A percentile compares a stretch with the other conserved stretches of the same genome.
Evolutionary conservation across 805 yeast species (phyloP).

Genomic region (Kluyveromyces dobzhanskii): DNA sequence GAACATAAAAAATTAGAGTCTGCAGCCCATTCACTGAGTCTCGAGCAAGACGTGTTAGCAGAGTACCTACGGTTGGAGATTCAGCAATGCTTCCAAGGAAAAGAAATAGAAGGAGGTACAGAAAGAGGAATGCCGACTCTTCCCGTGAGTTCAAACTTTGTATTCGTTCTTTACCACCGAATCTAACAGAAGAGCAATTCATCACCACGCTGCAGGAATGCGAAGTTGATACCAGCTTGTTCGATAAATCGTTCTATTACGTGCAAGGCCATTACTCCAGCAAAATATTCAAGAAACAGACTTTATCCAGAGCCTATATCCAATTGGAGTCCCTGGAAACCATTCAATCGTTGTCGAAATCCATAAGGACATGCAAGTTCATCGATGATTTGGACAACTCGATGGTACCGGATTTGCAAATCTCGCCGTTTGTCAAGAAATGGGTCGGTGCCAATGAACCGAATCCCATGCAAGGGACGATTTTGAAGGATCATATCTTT

Average conservation of each 20-base stretch:
- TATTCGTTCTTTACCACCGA: slow-evolving; percentile 39
- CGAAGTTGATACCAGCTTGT: slow-evolving; percentile 15
- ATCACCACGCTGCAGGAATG: slow-evolving; percentile 18
- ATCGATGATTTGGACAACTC: slow-evolving; percentile 24
- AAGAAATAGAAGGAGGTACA: slow-evolving; percentile 6
- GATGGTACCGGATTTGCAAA: slow-evolving; percentile 11
- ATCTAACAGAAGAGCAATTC: slow-evolving; percentile 30
- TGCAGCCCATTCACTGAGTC: neutral
- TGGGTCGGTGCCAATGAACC: slow-evolving; percentile 6
- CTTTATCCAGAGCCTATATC: slow-evolving; percentile 37
- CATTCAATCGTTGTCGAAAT: slow-evolving; percentile 26
- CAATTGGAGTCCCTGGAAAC: slow-evolving; percentile 27
- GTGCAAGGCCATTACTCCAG: slow-evolving; percentile 25
- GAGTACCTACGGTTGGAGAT: neutral
- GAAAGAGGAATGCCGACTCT: slow-evolving; percentile 5
- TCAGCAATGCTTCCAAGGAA: slow-evolving; percentile 1
- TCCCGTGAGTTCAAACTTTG: slow-evolving; percentile 22
- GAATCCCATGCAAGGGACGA: slow-evolving; percentile 24
- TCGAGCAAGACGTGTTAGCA: neutral
- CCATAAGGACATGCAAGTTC: slow-evolving; percentile 25
- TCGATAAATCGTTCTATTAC: slow-evolving; percentile 21
- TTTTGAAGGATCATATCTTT: slow-evolving; percentile 25
- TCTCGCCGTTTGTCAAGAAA: slow-evolving; percentile 20
- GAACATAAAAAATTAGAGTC: too few species aligned
- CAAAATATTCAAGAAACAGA: slow-evolving; percentile 31